phyloP scores from a whole-genome alignment of 495 filamentous ascomycete species.

The Penicillium dipodomyicola region DNA sequence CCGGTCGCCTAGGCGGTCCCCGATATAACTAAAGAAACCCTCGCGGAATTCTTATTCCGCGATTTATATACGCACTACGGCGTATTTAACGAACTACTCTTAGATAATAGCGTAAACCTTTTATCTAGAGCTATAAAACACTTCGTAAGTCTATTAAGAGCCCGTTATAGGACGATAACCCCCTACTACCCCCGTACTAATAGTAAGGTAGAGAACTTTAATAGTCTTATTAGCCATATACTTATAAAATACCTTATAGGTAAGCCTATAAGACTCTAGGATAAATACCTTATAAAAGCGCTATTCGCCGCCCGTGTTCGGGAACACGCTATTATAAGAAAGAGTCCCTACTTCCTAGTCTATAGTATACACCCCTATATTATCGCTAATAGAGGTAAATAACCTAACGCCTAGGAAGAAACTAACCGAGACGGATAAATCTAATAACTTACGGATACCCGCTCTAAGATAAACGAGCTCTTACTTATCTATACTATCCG shows the following conservation, averaged over 20 bases:
- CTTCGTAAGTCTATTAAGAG: not conserved
- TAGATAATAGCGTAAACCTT: not conserved
- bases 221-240: not conserved
- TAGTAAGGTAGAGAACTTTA: constrained; percentile 5
- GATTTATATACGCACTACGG: not conserved
- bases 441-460: too few species aligned
- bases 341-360: not conserved
- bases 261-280: not conserved
- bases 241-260: constrained; percentile 7
- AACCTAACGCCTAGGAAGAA: too few species aligned
- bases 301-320: not conserved
- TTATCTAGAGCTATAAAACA: not conserved
- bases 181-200: not conserved
- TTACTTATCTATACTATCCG: not conserved
- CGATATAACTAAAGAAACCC: not conserved
- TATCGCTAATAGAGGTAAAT: not conserved
- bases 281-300: not conserved
- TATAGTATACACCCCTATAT: not conserved
- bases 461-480: too few species aligned
- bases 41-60: not conserved
- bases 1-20: not conserved
- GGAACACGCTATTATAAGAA: not conserved
- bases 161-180: not conserved
- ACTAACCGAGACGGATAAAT: too few species aligned
- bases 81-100: not conserved